Percentiles rank a stretch among this genome's conserved stretches.
phyloP scores from a whole-genome alignment of 2,329 filamentous ascomycete genomes.

The Fusarium acutatum region DNA sequence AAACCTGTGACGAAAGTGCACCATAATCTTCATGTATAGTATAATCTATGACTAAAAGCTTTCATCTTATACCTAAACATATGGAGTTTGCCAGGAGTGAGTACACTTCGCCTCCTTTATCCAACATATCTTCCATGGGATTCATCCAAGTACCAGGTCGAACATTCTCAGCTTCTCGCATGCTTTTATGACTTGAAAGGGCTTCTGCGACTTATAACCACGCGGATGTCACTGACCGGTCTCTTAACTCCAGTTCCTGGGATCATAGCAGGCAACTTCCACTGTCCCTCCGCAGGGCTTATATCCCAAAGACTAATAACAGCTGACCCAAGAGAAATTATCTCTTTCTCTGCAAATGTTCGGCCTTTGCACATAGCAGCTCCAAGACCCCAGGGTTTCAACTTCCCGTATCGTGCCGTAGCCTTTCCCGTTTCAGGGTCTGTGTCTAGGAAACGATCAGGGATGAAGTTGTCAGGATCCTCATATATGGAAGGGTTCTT shows the following conservation, averaged over 20 bases:
- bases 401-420: slow-evolving; percentile 27
- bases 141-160: not conserved
- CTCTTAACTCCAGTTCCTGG: slow-evolving; percentile 25
- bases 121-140: not conserved
- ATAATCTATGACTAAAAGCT: not conserved
- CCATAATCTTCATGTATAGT: not conserved
- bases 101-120: not conserved
- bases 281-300: not conserved
- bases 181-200: too few relatives aligned
- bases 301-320: slow-evolving; percentile 31
- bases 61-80: not conserved
- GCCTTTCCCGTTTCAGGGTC: slow-evolving; percentile 13
- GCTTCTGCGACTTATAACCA: slow-evolving; percentile 24
- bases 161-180: not conserved
- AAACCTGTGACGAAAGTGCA: too few relatives aligned
- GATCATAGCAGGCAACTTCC: slow-evolving; percentile 21
- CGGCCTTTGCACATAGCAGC: slow-evolving; percentile 37
- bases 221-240: slow-evolving; percentile 22
- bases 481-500: slow-evolving; percentile 24
- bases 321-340: slow-evolving; percentile 23
- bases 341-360: slow-evolving; percentile 39
- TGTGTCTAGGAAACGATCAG: slow-evolving; percentile 31
- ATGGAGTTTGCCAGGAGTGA: not conserved
- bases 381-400: slow-evolving; percentile 37
- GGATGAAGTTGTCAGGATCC: slow-evolving; percentile 27